phyloP scores from a whole-genome alignment of 1,284 basidiomycete species.

The Ceratobasidium sp. region DNA sequence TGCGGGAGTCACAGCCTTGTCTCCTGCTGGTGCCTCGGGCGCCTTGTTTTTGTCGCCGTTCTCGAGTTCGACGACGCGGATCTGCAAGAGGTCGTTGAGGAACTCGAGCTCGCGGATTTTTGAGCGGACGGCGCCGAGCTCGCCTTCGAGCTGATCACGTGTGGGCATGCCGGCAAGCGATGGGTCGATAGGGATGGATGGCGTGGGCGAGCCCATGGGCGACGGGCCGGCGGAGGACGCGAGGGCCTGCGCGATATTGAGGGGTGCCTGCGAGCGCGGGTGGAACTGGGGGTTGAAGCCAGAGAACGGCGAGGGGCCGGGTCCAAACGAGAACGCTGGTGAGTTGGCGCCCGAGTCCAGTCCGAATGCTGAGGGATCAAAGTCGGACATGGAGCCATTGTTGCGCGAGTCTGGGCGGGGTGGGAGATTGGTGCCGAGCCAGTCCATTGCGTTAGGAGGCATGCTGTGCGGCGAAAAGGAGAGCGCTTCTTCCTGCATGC shows the following conservation, averaged over 20 bases:
- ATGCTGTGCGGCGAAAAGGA: slow-evolving; percentile 25
- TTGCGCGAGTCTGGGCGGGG: slow-evolving; percentile 24
- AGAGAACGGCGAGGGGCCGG: slow-evolving; percentile 37
- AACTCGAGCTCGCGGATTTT: slow-evolving; percentile 48
- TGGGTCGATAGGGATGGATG: slow-evolving; percentile 39
- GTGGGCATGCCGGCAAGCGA: slow-evolving; percentile 17
- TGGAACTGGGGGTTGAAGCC: slow-evolving; percentile 39
- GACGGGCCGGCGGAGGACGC: slow-evolving; percentile 37
- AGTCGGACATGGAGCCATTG: slow-evolving; percentile 35
- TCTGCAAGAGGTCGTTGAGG: slow-evolving; percentile 58
- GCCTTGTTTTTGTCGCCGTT: slow-evolving; percentile 51
- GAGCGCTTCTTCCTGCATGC: slow-evolving; percentile 29
- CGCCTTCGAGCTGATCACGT: slow-evolving; percentile 45
- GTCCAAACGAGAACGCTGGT: slow-evolving; percentile 42
- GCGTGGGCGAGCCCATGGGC: slow-evolving; percentile 38
- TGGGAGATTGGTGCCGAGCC: slow-evolving; percentile 12
- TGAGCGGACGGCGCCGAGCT: slow-evolving; percentile 45
- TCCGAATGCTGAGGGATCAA: slow-evolving; percentile 27
- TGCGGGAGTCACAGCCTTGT: slow-evolving; percentile 53
- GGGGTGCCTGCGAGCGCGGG: slow-evolving; percentile 37
- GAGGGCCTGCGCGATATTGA: slow-evolving; percentile 37
- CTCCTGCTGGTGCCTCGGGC: not conserved
- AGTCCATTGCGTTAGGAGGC: slow-evolving; percentile 33
- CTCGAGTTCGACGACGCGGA: slow-evolving; percentile 62
- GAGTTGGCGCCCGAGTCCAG: slow-evolving; percentile 40